Conservation (phyloP, 306 rosid genomes). For the Fagus crenata region DNA sequence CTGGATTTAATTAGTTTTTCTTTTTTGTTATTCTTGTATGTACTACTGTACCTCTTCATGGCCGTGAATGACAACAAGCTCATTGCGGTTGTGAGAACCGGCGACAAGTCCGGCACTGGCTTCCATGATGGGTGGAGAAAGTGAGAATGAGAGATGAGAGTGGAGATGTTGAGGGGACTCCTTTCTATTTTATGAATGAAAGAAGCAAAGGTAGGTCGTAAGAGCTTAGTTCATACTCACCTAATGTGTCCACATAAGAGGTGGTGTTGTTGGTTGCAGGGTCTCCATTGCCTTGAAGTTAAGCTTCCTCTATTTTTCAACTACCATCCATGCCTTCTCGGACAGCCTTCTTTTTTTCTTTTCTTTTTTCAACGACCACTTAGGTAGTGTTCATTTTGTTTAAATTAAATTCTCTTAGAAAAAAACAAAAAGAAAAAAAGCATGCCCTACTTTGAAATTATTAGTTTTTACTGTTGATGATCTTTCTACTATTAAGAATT, state of each 20-base stretch:
- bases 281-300: conserved; percentile 86
- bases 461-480: neutral
- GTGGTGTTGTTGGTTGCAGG: conserved; percentile 70
- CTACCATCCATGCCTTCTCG: conserved; percentile 25
- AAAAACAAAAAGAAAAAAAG: neutral
- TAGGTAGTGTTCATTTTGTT: conserved; percentile 2
- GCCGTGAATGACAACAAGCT: conserved; percentile 79
- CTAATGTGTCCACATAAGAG: conserved; percentile 49
- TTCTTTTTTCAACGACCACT: conserved; percentile 28
- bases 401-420: neutral
- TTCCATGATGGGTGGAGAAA: conserved; percentile 36
- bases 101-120: conserved; percentile 92
- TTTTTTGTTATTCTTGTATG: conserved; percentile 5
- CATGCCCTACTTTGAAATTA: neutral
- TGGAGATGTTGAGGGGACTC: conserved; percentile 9
- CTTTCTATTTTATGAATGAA: conserved; percentile 32
- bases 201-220: neutral
- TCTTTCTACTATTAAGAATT: too few species aligned
- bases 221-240: conserved; percentile 28
- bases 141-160: conserved; percentile 10
- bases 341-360: rapidly evolving
- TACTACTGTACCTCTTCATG: conserved; percentile 64
- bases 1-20: neutral
- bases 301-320: conserved; percentile 73
- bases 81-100: conserved; percentile 86